Evolutionary conservation across 345 rosid species (phyloP).

Genomic region (Eutrema heterophyllum): DNA sequence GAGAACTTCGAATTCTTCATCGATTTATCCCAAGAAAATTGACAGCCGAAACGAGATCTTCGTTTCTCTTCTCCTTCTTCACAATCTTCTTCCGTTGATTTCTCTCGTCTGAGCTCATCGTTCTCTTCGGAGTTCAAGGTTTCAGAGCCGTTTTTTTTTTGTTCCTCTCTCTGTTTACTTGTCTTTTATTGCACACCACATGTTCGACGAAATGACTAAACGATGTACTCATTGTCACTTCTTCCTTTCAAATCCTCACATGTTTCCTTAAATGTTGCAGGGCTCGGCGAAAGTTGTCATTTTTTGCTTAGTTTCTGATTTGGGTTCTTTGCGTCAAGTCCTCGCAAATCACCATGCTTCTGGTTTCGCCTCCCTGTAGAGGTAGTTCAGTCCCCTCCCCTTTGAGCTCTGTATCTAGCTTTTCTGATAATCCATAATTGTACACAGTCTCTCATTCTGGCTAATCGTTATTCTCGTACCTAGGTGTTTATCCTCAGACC

Average conservation of each 20-base stretch:
- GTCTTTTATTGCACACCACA: neutral
- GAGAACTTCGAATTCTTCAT: too few relatives aligned
- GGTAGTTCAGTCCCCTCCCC: neutral
- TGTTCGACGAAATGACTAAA: slow-evolving; percentile 17
- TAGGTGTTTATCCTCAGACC: slow-evolving; percentile 16
- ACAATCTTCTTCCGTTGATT: neutral
- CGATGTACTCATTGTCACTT: neutral
- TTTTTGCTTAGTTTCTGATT: slow-evolving; percentile 5
- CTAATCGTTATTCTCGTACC: neutral
- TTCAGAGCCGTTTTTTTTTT: neutral
- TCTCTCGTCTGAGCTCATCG: neutral
- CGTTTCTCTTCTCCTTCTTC: neutral
- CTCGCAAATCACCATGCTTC: slow-evolving; percentile 15
- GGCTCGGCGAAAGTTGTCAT: neutral
- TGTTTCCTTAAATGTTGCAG: neutral
- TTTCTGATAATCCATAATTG: neutral
- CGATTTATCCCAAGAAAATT: neutral
- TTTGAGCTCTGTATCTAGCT: neutral
- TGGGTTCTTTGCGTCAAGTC: neutral
- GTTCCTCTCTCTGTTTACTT: neutral
- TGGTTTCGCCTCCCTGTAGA: slow-evolving; percentile 1
- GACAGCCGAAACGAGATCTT: neutral
- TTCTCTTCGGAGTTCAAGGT: neutral
- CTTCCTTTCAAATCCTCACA: neutral
- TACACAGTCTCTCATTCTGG: neutral